These are phyloP conservation scores for Backusella liffmaniae DNA, from an alignment of 192 early-diverging fungal species.

Conservation along the genomic window DNA sequence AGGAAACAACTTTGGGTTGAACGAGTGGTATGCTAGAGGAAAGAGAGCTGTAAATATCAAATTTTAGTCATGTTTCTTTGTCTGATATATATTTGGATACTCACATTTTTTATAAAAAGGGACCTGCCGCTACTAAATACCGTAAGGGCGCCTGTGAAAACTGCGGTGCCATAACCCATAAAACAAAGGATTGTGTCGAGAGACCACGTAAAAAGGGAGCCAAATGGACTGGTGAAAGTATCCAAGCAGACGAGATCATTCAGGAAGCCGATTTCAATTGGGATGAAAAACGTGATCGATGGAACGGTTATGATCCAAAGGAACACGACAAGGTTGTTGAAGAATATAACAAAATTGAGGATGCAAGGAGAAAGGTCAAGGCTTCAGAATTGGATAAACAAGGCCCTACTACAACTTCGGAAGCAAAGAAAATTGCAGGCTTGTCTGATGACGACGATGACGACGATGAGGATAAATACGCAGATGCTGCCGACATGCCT, in stretches of 20 bases:
- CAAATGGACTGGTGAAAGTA: conserved; percentile 79
- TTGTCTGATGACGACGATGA: conserved; percentile 75
- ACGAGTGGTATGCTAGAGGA: conserved; percentile 80
- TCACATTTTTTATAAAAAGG: conserved; percentile 29
- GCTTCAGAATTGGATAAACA: conserved; percentile 73
- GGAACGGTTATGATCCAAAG: conserved; percentile 96
- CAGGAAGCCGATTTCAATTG: conserved; percentile 74
- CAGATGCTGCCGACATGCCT: conserved; percentile 79
- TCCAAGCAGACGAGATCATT: conserved; percentile 85
- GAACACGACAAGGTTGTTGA: conserved; percentile 79
- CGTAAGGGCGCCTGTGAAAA: conserved; percentile 96
- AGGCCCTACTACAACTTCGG: conserved; percentile 47
- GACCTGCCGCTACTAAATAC: conserved; percentile 86
- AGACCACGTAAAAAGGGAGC: conserved; percentile 89
- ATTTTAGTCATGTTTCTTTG: not conserved
- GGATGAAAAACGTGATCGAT: conserved; percentile 96
- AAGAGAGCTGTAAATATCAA: conserved; percentile 50
- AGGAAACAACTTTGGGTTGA: conserved; percentile 27
- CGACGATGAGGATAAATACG: conserved; percentile 88
- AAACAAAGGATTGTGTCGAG: conserved; percentile 92
- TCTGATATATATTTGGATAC: not conserved
- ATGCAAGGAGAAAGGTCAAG: conserved; percentile 77
- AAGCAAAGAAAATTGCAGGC: conserved; percentile 50
- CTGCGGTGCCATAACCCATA: conserved; percentile 96
- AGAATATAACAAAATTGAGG: conserved; percentile 93